Conservation (phyloP, 352 stramenopile species). For the Phytophthora pistaciae region DNA sequence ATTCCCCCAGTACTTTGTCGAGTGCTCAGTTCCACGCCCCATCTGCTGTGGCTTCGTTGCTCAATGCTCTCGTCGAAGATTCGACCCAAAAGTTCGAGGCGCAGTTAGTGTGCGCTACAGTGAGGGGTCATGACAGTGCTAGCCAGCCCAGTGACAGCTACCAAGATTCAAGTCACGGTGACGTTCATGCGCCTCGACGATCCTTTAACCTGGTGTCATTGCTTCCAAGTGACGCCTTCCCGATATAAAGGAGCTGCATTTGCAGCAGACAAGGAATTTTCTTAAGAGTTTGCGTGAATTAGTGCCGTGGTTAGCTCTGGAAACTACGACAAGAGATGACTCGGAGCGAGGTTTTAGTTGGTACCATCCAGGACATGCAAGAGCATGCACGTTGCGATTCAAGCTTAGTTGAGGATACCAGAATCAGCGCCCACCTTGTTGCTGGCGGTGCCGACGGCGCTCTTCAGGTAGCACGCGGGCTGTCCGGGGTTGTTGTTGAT, state of each 20-base stretch:
- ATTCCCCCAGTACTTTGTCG: background rate
- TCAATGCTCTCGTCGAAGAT: slow-evolving; percentile 51
- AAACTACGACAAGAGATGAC: background rate
- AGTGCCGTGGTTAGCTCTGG: background rate
- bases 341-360: background rate
- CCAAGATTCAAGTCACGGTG: slow-evolving; percentile 19
- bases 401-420: slow-evolving; percentile 45
- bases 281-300: background rate
- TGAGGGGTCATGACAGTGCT: slow-evolving; percentile 4
- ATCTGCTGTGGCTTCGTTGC: slow-evolving; percentile 38
- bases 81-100: slow-evolving; percentile 47
- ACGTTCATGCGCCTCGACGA: slow-evolving; percentile 2
- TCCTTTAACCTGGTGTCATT: slow-evolving; percentile 33
- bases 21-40: slow-evolving; percentile 29
- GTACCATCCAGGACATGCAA: background rate
- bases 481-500: slow-evolving; percentile 48
- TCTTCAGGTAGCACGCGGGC: slow-evolving; percentile 41
- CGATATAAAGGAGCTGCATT: slow-evolving; percentile 18
- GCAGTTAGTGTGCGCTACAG: slow-evolving; percentile 31
- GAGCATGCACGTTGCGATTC: too few relatives aligned
- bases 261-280: background rate
- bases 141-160: slow-evolving; percentile 25
- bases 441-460: slow-evolving; percentile 27
- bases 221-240: slow-evolving; percentile 27
- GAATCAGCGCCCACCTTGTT: slow-evolving; percentile 39